phyloP scores from a whole-genome alignment of 805 yeast species.

The Kregervanrija pseudodelftensis region DNA sequence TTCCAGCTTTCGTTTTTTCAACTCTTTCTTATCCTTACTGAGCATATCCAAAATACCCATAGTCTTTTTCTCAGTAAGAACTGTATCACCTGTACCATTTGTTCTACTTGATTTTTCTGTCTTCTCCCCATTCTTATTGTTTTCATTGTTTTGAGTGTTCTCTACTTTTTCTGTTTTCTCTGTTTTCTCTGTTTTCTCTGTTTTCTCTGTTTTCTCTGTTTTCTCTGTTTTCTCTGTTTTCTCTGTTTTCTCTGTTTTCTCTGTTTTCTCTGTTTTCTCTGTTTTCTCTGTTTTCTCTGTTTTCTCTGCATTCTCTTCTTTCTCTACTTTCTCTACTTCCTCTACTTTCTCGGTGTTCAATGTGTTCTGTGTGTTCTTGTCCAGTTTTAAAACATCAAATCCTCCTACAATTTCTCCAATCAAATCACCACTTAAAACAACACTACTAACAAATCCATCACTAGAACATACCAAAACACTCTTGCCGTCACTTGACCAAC shows the following conservation, averaged over 20 bases:
- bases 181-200: not conserved
- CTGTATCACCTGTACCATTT: too few species aligned
- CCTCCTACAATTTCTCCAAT: slow-evolving; percentile 44
- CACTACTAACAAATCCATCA: slow-evolving; percentile 83
- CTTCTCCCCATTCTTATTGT: slow-evolving; percentile 27
- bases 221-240: not conserved
- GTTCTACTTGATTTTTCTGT: not conserved
- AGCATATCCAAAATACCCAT: slow-evolving; percentile 7
- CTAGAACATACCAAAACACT: slow-evolving; percentile 71
- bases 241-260: not conserved
- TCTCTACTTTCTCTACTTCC: not conserved
- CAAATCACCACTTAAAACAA: slow-evolving; percentile 44
- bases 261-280: slow-evolving; percentile 22
- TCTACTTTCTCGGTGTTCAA: not conserved
- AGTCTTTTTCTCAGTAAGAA: not conserved
- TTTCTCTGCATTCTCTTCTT: not conserved
- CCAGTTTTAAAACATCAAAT: slow-evolving; percentile 14
- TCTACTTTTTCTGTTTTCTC: not conserved
- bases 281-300: slow-evolving; percentile 7
- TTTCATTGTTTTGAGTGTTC: not conserved
- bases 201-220: not conserved
- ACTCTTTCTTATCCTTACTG: not conserved
- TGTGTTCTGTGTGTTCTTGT: not conserved
- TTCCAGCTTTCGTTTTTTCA: too few species aligned
- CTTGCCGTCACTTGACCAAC: slow-evolving; percentile 78